Base-by-base conservation (phyloP, 257 asterid genomes). In the Paulownia fortunei region DNA sequence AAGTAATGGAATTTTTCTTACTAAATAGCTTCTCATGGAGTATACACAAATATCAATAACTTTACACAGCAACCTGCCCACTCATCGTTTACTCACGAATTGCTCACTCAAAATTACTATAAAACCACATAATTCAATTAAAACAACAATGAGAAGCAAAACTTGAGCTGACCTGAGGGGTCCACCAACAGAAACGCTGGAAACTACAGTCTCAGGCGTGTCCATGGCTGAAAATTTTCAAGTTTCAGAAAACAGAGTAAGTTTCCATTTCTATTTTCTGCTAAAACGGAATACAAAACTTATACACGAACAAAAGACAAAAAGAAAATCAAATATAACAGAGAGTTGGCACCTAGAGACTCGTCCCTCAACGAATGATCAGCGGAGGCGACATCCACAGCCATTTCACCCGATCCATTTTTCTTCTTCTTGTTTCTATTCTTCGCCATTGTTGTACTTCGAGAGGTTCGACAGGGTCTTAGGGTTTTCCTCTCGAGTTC, bases 361-460 rank as follows among this genome's bases (percentile, higher is more conserved):
- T 52, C 73, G 49, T 69, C 78, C 24, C 6, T 39, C 10, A 46
- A 36, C 2, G 69, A 36, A 13, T 52, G 61, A 27, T 82, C 79
- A 9, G 81, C 80, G 5, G 79, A 41, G 26, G 74, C 21, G 13
- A 80, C 51, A 74, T 88, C 93, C 84, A 85, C 80, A 0, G 82
- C 91, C 90, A 82, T 88, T 0, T 70, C 73, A 54, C 79, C 79
- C 11, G 82, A 63, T n/a, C 78, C 86, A 58, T 76, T 77, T 62
- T 62, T 89, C 83, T 78, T 90, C 81, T 76, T 89, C 64, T 83
- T 86, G 86, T 89, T 87, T 64, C 92, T 82, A 69, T 87, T 91
- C 84, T 89, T 89, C 88, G 83, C 91, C 92, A 91, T 89, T 61
- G 84, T 65, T 42, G 75, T 30, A 27, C 8, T 49, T 21, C 47